Conservation (phyloP, 805 yeast genomes). For the Hanseniaspora jakobsenii region DNA sequence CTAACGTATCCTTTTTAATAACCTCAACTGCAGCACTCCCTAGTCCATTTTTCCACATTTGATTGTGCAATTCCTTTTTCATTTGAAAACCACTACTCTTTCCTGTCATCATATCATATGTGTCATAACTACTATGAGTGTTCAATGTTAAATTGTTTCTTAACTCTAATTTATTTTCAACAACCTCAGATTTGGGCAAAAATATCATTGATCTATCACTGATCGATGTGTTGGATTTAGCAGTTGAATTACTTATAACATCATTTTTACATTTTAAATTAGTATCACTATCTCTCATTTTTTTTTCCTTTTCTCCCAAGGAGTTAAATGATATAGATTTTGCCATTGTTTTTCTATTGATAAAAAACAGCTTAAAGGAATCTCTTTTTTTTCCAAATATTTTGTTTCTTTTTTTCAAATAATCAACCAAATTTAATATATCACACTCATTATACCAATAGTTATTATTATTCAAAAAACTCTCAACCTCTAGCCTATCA, state of each 20-base stretch:
- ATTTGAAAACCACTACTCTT: no score
- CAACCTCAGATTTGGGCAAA: not conserved
- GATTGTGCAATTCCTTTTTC: no score
- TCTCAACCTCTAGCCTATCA: not conserved
- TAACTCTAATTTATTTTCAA: not conserved
- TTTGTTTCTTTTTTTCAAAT: not conserved
- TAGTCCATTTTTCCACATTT: no score
- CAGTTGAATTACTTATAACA: no score
- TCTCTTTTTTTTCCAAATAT: not conserved
- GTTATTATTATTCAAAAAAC: not conserved
- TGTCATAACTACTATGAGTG: not conserved
- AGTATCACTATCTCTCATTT: no score
- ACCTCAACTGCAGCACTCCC: no score
- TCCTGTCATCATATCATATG: not conserved
- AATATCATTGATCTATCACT: slow-evolving; percentile 5
- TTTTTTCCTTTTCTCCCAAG: no score
- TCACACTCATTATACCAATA: slow-evolving; percentile 7
- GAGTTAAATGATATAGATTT: no score
- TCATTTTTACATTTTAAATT: no score
- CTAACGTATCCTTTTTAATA: no score
- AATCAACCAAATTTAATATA: not conserved
- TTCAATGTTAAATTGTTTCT: not conserved
- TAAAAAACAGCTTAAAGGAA: no score
- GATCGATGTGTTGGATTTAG: not conserved
- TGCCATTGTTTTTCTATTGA: no score